Evolutionary conservation across 208 protist species (phyloP), one percentile per base, ranked within the genome.

Genomic region (Trypanosoma cruzi): DNA sequence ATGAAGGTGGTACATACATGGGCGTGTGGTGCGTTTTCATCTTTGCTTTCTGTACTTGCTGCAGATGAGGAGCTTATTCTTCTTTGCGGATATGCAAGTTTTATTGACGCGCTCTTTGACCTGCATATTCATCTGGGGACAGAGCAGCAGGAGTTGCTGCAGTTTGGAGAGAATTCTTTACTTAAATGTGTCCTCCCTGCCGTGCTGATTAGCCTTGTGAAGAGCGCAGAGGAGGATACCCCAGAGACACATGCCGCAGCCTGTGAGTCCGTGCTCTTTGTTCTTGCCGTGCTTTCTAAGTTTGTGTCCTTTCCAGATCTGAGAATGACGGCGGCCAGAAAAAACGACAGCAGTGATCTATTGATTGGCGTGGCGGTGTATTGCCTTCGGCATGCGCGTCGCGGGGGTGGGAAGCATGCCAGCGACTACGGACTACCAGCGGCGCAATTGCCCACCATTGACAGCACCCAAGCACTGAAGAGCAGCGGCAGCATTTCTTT

Each of bases 201-300:
- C 7, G 37, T 89, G 3, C 34, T 72, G 24, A 56, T 59, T 1
- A 65, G 72, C 10, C 69, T 88, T 44, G 44, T 62, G 1, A 79
- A 72, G 48, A 85, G 77, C 20, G 71, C 67, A 20, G 59, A 70
- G 14, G 58, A 66, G 36, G 73, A 83, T 73, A 76, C 66, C 59
- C 44, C 79, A 13, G 76, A 78, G 56, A 80, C 82, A n/a, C 88
- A 94, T 71, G 73, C 71, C 28, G 69, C 75, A 18, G 20, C 81
- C 29, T 94, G 88, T 64, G 85, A 91, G 66, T 61, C 73, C 11
- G 73, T 85, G 8, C 77, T 94, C 32, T 71, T 81, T 34, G 63
- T 88, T 57, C 79, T 93, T 71, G 64, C 57, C 26, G 65, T 78
- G 60, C 66, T 89, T 4, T 80, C 77, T 3, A 73, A 77, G 36